Evolutionary conservation across 345 rosid species (phyloP).

Genomic region (Arabis alpina): DNA sequence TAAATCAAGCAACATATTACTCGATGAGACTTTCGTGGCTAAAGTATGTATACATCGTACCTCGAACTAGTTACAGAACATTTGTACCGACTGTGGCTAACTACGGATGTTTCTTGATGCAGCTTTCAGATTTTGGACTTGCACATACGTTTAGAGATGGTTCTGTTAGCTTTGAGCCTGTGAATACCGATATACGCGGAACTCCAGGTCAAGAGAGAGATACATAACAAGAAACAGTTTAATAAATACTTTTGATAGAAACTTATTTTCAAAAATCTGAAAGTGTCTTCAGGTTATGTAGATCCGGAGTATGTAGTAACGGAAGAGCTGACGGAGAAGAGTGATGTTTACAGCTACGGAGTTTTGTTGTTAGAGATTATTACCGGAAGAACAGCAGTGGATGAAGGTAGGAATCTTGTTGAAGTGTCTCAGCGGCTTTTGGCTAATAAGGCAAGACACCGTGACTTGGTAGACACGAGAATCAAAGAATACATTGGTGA

Average conservation of each 20-base stretch:
- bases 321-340: conserved; percentile 89
- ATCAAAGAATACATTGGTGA: conserved; percentile 60
- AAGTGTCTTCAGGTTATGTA: conserved; percentile 68
- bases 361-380: conserved; percentile 81
- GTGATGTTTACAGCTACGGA: conserved; percentile 89
- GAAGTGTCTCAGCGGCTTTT: conserved; percentile 65
- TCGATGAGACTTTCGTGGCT: conserved; percentile 80
- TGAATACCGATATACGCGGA: conserved; percentile 80
- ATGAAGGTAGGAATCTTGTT: conserved; percentile 73
- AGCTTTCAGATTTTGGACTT: conserved; percentile 98
- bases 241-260: conserved; percentile 6
- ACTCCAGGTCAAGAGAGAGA: conserved; percentile 79
- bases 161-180: conserved; percentile 87
- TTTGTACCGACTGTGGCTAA: conserved; percentile 2
- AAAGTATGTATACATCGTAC: conserved; percentile 54
- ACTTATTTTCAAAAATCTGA: neutral
- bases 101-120: conserved; percentile 33
- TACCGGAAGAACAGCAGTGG: conserved; percentile 71
- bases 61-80: neutral
- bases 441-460: conserved; percentile 56
- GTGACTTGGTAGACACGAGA: conserved; percentile 66
- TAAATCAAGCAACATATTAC: conserved; percentile 90
- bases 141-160: conserved; percentile 87
- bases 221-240: conserved; percentile 2
- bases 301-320: conserved; percentile 89